A percentile compares a stretch with the other conserved stretches of the same genome.
These are phyloP conservation scores for Piloderma croceum DNA, from an alignment of 768 basidiomycete species.

Conservation along the genomic window DNA sequence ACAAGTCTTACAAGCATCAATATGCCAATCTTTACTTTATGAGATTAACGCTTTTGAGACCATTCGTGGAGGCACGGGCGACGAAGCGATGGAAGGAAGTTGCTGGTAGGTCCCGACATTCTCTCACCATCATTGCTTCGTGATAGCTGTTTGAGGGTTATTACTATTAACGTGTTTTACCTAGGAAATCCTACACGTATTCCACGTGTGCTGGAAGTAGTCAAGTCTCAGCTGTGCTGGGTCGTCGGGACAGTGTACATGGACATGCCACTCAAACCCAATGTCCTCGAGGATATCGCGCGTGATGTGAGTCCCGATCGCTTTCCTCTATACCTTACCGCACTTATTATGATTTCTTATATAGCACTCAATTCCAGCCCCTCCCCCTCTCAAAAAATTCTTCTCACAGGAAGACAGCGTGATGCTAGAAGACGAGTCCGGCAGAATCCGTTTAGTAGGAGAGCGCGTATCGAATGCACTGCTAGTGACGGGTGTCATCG, in stretches of 20 bases:
- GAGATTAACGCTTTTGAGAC: conserved; percentile 45
- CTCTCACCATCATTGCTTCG: background rate
- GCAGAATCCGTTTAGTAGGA: conserved; percentile 85
- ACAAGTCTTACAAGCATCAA: conserved; percentile 58
- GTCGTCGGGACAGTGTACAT: conserved; percentile 94
- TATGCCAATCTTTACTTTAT: conserved; percentile 72
- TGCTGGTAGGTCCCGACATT: conserved; percentile 29
- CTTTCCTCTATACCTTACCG: conserved; percentile 1
- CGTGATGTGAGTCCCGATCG: conserved; percentile 64
- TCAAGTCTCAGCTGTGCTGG: conserved; percentile 81
- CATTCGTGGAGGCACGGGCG: conserved; percentile 45
- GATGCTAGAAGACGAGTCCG: conserved; percentile 95
- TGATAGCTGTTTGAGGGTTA: conserved; percentile 3
- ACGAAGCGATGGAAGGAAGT: conserved; percentile 44
- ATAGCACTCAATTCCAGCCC: conserved; percentile 86
- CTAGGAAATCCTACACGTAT: conserved; percentile 66
- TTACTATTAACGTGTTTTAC: background rate
- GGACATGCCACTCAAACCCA: conserved; percentile 98
- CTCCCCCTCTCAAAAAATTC: conserved; percentile 69
- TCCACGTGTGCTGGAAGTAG: conserved; percentile 81
- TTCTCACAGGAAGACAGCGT: conserved; percentile 72
- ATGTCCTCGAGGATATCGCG: conserved; percentile 92
- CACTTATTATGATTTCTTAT: conserved; percentile 2
- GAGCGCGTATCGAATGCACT: conserved; percentile 51
- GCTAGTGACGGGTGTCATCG: conserved; percentile 88